Evolutionary conservation across 2,329 filamentous ascomycete genomes (phyloP).

Genomic region (Colletotrichum australisinense): DNA sequence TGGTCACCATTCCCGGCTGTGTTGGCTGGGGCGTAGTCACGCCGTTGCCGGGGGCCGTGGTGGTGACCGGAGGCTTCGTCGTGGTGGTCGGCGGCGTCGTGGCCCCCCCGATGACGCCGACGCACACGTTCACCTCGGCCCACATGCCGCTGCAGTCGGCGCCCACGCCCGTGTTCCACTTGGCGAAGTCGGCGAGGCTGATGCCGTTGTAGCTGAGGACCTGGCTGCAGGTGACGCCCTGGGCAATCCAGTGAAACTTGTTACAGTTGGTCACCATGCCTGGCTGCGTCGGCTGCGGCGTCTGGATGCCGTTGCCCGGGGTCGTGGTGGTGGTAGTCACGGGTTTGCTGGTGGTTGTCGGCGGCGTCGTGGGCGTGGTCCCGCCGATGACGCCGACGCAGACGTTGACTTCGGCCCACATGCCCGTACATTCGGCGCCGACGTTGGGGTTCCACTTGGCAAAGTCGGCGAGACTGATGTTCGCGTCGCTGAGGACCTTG

Average conservation of each 20-base stretch:
- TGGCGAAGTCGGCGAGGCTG: background rate
- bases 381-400: constrained; percentile 16
- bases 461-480: constrained; percentile 37
- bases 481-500: no score
- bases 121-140: background rate
- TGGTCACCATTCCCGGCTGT: constrained; percentile 30
- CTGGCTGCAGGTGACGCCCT: background rate
- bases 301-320: constrained; percentile 30
- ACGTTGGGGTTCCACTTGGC: constrained; percentile 36
- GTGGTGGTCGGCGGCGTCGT: no score
- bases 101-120: background rate
- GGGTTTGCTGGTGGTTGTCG: constrained; percentile 6
- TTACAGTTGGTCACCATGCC: no score
- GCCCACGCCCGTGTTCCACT: background rate
- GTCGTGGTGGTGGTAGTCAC: constrained; percentile 20
- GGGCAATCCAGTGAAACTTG: no score
- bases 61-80: no score
- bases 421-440: background rate
- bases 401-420: constrained; percentile 20
- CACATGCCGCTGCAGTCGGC: background rate
- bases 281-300: background rate
- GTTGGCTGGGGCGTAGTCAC: background rate
- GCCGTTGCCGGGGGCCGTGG: no score
- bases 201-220: background rate
- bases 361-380: constrained; percentile 24